Evolutionary conservation across 2,329 filamentous ascomycete species (phyloP).

Genomic region (Xylaria digitata): DNA sequence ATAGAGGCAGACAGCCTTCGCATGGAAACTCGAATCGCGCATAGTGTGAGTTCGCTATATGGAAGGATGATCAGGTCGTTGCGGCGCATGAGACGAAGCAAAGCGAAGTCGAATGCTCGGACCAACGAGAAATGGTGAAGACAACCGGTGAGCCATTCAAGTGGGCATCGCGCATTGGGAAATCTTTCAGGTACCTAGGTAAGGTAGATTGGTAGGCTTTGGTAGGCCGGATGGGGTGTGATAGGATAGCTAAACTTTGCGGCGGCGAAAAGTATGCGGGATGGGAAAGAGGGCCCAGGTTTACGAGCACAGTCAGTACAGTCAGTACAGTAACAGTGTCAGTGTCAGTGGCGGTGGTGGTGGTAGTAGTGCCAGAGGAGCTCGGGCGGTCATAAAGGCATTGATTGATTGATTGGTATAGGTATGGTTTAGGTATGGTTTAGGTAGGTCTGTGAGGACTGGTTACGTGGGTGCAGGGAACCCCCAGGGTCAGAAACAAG

Average conservation of each 20-base stretch:
- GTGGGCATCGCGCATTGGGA: constrained; percentile 27
- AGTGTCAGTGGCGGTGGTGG: background rate
- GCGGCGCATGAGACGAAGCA: constrained; percentile 33
- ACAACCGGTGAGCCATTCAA: constrained; percentile 32
- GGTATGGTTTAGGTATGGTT: constrained; percentile 22
- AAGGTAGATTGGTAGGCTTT: constrained; percentile 8
- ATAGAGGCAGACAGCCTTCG: constrained; percentile 40
- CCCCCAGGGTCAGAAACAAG: constrained; percentile 31
- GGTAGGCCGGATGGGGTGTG: constrained; percentile 15
- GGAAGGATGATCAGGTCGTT: constrained; percentile 27
- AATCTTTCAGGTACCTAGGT: constrained; percentile 21
- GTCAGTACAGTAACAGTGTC: constrained; percentile 3
- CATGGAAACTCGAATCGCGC: constrained; percentile 37
- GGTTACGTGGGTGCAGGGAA: constrained; percentile 34
- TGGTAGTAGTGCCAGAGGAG: background rate
- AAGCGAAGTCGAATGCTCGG: constrained; percentile 29
- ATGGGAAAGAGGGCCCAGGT: constrained; percentile 18
- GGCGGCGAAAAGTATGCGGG: constrained; percentile 21
- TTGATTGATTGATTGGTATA: constrained; percentile 27
- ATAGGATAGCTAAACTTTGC: constrained; percentile 18
- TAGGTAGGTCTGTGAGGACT: constrained; percentile 29
- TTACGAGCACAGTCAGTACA: constrained; percentile 18
- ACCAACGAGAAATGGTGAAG: constrained; percentile 22
- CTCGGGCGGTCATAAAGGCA: constrained; percentile 29
- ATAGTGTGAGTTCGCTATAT: constrained; percentile 40